A percentile compares a stretch with the other conserved stretches of the same genome.
These are phyloP conservation scores for Phytophthora sojae DNA, from an alignment of 352 stramenopile species.

Conservation along the genomic window DNA sequence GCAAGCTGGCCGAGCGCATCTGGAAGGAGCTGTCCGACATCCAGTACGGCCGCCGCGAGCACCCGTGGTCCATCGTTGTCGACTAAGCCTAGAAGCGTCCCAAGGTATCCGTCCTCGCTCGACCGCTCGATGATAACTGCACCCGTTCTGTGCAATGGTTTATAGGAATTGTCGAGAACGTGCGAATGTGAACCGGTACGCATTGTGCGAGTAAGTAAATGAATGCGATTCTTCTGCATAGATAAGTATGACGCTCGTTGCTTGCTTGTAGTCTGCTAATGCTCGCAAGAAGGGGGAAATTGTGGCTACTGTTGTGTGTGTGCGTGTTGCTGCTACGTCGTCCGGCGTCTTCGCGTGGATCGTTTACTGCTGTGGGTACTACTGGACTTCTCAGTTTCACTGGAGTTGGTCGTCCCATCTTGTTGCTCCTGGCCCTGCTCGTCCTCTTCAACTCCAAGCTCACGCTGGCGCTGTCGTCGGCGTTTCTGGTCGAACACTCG, in stretches of 20 bases:
- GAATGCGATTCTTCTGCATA: conserved; percentile 36
- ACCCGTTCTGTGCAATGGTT: conserved; percentile 3
- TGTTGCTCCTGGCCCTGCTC: background rate
- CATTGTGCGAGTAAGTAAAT: conserved; percentile 38
- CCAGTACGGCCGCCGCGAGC: conserved; percentile 67
- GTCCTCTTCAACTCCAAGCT: conserved; percentile 1
- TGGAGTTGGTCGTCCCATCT: no score
- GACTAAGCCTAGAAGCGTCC: conserved; percentile 36
- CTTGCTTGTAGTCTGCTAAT: background rate
- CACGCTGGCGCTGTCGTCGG: conserved; percentile 21
- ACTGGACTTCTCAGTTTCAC: background rate
- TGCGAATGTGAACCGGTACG: conserved; percentile 3
- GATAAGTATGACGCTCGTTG: conserved; percentile 8
- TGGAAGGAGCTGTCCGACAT: conserved; percentile 93
- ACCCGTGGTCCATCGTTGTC: conserved; percentile 62
- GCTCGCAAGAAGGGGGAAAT: background rate
- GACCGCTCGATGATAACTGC: conserved; percentile 5
- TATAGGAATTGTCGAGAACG: conserved; percentile 17
- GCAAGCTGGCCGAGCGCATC: conserved; percentile 87
- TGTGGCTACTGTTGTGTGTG: background rate
- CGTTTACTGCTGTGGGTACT: background rate
- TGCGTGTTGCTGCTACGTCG: conserved; percentile 5
- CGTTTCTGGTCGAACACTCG: conserved; percentile 60
- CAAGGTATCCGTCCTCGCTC: background rate
- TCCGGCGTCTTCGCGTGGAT: conserved; percentile 9